Evolutionary conservation across 129 eudicot genomes (phyloP), one percentile per base, ranked within the genome.

Genomic region (Flaveria bidentis): DNA sequence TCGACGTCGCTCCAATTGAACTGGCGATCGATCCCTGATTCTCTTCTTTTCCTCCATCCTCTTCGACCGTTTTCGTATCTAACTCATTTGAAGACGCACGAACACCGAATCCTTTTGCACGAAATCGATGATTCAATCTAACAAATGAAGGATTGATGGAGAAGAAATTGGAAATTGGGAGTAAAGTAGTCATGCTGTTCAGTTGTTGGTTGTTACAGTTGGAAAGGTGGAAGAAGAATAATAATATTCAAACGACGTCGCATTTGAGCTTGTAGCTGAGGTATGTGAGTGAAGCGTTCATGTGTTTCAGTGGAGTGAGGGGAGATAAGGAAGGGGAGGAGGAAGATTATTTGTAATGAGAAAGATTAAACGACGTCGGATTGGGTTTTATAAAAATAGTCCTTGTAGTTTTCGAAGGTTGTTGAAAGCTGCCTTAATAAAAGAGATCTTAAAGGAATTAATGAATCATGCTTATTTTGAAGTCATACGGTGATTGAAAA

Each of bases 171-270:
- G 85, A 80, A 73, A 85, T n/a, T 47, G 86, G 84, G 28, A 82
- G 46, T 53, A 88, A 79, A 61, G 85, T 69, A 75, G 64, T 88
- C 93, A 88, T 90, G 83, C 72, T 86, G 74, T 71, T 72, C 62
- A 51, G n/a, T 17, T 61, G 77, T 23, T 45, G 2, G 11, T 78
- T 57, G 30, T 57, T 25, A n/a, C 18, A 18, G 26, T 46, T 78
- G 41, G 41, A 36, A 36, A 36, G 41, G 41, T 30, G 36, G 5
- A 30, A 30, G 0, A 5, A 36, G 5, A 36, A 36, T 4, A 33
- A 36, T 6, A 5, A 23, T 2, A 3, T 46, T 13, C 20, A 74
- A 61, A 74, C 78, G 78, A 74, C 78, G 58, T 15, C 78, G 78
- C 62, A 56, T 56, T 56, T 18, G 62, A 20, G 62, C 13, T 18